Base-by-base conservation (phyloP, 768 basidiomycete genomes). In the Hemileccinum rubropunctum region DNA sequence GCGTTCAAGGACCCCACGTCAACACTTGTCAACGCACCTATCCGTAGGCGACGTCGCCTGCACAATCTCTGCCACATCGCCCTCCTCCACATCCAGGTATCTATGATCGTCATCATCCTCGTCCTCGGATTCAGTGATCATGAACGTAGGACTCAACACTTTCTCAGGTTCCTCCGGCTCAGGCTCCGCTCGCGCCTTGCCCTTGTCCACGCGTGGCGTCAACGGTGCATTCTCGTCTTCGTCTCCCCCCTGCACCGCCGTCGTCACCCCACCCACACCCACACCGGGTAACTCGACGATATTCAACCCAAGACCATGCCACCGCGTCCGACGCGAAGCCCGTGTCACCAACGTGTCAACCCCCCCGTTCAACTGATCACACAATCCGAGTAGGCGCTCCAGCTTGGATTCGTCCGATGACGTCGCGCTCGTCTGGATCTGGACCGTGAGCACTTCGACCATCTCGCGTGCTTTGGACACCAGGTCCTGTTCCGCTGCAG, bases 171-270 rank as follows among this genome's bases (percentile, higher is more conserved):
- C 75, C 67, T 85, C 79, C 1, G 86, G 79, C 60, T 84, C 80
- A 1, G 85, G 80, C 58, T 82, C 75, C 23, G 87, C 88, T 44
- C 78, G 78, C 18, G 76, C 82, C 67, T 91, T 91, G 48, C 89
- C 90, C 64, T 91, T 92, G 66, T 91, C 87, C 14, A 85, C 62
- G 42, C 76, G 76, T 0, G 87, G 86, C 17, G 85, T 87, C 36
- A 76, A 71, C 13, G 75, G 79, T 18, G 55, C 51, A 5, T 53
- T 53, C 18, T 73, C 72, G 10, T 63, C 63, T 50, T 48, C 11
- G 45, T 49, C 1, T 46, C 35, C 26, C 37, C 15, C 26, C n/a
- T 4, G 38, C 50, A 21, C 39, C 27, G 15, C 34, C n/a, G 6
- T 36, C 26, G 13, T 34, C 15, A 26, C 26, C 21, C 45, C 47